phyloP scores from a whole-genome alignment of 2,329 filamentous ascomycete genomes.

The Blastomyces silverae region DNA sequence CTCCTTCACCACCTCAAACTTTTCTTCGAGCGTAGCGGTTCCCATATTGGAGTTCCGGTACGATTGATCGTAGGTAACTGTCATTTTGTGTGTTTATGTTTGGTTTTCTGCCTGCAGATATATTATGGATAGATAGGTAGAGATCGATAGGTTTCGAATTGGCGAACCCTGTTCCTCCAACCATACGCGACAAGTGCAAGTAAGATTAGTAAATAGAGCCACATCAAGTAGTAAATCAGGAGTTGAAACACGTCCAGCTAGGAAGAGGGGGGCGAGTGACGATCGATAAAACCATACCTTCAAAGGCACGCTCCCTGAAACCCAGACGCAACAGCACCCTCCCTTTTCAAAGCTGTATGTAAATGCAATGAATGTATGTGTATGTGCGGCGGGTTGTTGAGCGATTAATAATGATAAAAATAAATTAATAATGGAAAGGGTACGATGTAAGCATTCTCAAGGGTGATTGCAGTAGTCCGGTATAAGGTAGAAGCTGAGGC shows the following conservation, averaged over 20 bases:
- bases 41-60: conserved; percentile 54
- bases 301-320: conserved; percentile 3
- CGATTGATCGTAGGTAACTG: conserved; percentile 65
- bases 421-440: conserved; percentile 12
- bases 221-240: neutral
- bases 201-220: conserved; percentile 3
- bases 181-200: neutral
- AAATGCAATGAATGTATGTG: neutral
- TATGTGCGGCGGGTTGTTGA: conserved; percentile 3
- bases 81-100: conserved; percentile 54
- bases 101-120: conserved; percentile 38
- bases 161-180: neutral
- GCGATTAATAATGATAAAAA: conserved; percentile 10
- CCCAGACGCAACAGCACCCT: neutral
- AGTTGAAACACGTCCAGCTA: neutral
- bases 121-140: conserved; percentile 15
- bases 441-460: conserved; percentile 7
- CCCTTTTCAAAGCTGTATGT: conserved; percentile 2
- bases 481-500: neutral
- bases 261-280: neutral
- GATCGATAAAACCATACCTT: neutral
- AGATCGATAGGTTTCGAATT: neutral
- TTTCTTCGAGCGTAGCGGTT: conserved; percentile 64
- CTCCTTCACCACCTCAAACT: conserved; percentile 95
- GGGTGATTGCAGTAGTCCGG: conserved; percentile 1